Percentiles rank a stretch among this genome's conserved stretches.
Conservation (phyloP, 78 protist species). For the Diacronema lutheri region DNA sequence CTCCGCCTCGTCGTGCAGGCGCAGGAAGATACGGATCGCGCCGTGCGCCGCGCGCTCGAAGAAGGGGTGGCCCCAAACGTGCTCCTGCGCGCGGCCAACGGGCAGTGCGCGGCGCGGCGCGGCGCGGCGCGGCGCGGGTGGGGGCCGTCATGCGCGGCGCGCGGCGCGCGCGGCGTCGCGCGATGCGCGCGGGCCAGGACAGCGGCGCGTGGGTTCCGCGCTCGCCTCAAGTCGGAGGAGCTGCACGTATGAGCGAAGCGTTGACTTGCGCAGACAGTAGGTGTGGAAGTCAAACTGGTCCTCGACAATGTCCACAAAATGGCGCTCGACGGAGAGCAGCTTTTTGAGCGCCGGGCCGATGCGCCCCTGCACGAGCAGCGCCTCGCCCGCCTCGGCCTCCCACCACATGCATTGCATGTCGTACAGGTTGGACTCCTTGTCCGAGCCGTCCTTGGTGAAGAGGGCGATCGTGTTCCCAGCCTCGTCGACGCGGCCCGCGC, state of each 20-base stretch:
- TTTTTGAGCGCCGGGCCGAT: slow-evolving; percentile 63
- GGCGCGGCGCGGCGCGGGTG: not conserved
- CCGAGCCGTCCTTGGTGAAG: slow-evolving; percentile 54
- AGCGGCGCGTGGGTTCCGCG: too few species aligned
- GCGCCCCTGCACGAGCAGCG: not conserved
- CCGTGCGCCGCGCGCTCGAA: not conserved
- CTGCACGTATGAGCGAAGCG: slow-evolving; percentile 78
- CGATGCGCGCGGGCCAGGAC: too few species aligned
- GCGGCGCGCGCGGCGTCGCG: slow-evolving; percentile 28
- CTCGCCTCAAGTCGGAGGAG: not conserved
- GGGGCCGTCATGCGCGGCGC: not conserved
- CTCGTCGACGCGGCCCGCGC: slow-evolving; percentile 45
- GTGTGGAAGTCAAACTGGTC: slow-evolving; percentile 95
- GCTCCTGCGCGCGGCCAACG: too few species aligned
- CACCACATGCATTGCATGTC: slow-evolving; percentile 86
- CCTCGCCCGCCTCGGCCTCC: slow-evolving; percentile 50
- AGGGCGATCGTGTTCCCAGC: slow-evolving; percentile 59
- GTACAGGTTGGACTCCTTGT: slow-evolving; percentile 1
- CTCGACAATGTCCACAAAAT: slow-evolving; percentile 75
- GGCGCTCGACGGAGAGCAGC: slow-evolving; percentile 65
- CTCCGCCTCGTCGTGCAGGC: not conserved
- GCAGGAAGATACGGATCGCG: not conserved
- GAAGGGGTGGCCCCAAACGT: not conserved
- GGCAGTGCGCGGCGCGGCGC: not conserved
- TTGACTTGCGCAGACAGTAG: slow-evolving; percentile 83